phyloP scores from a whole-genome alignment of 306 rosid genomes.

The Acacia acuminata region DNA sequence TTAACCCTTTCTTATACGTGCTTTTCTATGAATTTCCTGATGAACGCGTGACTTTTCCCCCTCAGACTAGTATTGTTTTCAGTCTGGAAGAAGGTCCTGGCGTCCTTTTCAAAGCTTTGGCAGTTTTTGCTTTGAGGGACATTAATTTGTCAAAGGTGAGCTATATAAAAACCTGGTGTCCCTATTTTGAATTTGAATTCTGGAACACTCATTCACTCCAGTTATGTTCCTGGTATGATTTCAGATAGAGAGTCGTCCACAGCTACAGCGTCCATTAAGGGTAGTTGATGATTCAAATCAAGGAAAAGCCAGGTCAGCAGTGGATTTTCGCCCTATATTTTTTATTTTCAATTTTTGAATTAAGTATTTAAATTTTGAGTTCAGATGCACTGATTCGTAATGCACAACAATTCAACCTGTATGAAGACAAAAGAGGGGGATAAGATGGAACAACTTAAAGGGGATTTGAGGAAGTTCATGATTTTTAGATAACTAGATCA shows the following conservation, averaged over 20 bases:
- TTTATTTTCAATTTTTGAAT: conserved; percentile 21
- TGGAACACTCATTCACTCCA: conserved; percentile 6
- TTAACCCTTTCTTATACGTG: background rate
- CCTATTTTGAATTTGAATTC: conserved; percentile 13
- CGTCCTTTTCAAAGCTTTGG: conserved; percentile 84
- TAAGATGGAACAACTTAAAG: conserved; percentile 17
- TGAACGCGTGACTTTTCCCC: conserved; percentile 14
- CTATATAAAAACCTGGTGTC: conserved; percentile 13
- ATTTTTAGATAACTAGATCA: conserved; percentile 16
- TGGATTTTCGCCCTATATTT: conserved; percentile 1
- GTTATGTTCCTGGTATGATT: conserved; percentile 24
- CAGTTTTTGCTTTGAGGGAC: conserved; percentile 78
- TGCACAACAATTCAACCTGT: conserved; percentile 18
- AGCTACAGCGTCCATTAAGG: conserved; percentile 66
- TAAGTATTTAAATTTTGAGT: background rate
- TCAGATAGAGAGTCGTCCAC: conserved; percentile 54
- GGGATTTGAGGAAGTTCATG: conserved; percentile 2
- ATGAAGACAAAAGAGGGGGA: conserved; percentile 10
- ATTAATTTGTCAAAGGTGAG: conserved; percentile 77
- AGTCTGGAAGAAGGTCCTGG: conserved; percentile 91
- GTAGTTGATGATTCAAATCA: conserved; percentile 80
- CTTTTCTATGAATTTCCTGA: conserved; percentile 19
- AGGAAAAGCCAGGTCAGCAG: conserved; percentile 79
- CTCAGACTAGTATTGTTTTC: conserved; percentile 86
- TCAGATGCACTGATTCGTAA: conserved; percentile 21